Conservation (phyloP, 2,329 filamentous ascomycete genomes). For the Botryotinia calthae region DNA sequence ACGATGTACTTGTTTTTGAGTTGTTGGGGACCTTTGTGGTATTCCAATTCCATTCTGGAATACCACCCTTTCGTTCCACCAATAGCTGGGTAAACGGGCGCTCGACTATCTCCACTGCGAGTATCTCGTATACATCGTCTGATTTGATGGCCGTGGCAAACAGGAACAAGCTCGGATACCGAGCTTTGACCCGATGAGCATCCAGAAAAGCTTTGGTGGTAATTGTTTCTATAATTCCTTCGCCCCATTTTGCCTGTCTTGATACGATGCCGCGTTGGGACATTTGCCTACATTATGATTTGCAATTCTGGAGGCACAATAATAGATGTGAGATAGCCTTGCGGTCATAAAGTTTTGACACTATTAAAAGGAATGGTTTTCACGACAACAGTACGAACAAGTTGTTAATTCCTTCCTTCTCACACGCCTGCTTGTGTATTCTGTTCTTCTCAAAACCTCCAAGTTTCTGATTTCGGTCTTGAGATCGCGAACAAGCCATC, state of each 20-base stretch:
- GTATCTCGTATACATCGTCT: background rate
- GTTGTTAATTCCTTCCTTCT: background rate
- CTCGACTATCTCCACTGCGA: background rate
- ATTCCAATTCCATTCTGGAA: background rate
- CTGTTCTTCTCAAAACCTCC: background rate
- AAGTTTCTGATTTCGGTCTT: background rate
- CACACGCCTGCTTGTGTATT: background rate
- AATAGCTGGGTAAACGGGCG: background rate
- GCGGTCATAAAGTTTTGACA: background rate
- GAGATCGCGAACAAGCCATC: background rate
- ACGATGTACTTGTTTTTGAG: background rate
- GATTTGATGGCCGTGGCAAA: background rate
- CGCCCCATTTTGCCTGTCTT: background rate
- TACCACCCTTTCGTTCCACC: background rate
- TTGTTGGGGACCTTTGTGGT: background rate
- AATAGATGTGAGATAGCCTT: background rate
- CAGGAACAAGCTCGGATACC: background rate
- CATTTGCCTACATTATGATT: background rate
- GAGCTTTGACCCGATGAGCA: background rate
- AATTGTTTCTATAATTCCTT: background rate
- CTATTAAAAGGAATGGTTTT: background rate
- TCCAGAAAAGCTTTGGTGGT: background rate
- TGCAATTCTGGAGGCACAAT: background rate
- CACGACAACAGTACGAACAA: background rate
- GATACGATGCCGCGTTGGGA: background rate